A percentile compares a stretch with the other conserved stretches of the same genome.
These are phyloP conservation scores for Gentiana straminea DNA, from an alignment of 257 asterid species.

Conservation along the genomic window DNA sequence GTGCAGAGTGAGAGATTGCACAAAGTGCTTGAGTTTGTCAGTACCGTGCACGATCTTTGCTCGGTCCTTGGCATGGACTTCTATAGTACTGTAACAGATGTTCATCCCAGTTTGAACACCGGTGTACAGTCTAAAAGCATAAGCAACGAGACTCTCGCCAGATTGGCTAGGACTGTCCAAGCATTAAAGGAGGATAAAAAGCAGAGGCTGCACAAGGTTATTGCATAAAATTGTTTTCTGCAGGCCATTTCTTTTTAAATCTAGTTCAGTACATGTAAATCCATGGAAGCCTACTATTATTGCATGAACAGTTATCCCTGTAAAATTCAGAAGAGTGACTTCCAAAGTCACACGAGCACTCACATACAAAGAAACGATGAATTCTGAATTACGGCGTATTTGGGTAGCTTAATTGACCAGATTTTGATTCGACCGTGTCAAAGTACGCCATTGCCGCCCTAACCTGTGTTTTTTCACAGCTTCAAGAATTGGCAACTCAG, in stretches of 20 bases:
- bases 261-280: too few species aligned
- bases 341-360: too few species aligned
- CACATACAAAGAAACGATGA: too few species aligned
- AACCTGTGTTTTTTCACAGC: conserved; percentile 33
- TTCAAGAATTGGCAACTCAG: conserved; percentile 86
- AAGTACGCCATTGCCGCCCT: neutral
- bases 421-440: too few species aligned
- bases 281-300: too few species aligned
- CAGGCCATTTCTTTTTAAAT: too few species aligned
- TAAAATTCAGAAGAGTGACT: too few species aligned
- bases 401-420: too few species aligned
- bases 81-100: conserved; percentile 63
- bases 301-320: too few species aligned
- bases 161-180: conserved; percentile 69
- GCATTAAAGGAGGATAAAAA: conserved; percentile 68
- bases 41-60: conserved; percentile 89
- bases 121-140: conserved; percentile 84
- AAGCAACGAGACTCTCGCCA: conserved; percentile 67
- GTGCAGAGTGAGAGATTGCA: conserved; percentile 86
- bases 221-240: neutral
- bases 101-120: conserved; percentile 72
- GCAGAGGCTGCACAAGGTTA: conserved; percentile 71
- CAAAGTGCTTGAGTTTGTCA: conserved; percentile 82
- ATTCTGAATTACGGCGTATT: too few species aligned
- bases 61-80: conserved; percentile 90